Percentiles rank a stretch among this genome's conserved stretches.
phyloP scores from a whole-genome alignment of 164 flowering plant genomes.

The Vitis cinerea region DNA sequence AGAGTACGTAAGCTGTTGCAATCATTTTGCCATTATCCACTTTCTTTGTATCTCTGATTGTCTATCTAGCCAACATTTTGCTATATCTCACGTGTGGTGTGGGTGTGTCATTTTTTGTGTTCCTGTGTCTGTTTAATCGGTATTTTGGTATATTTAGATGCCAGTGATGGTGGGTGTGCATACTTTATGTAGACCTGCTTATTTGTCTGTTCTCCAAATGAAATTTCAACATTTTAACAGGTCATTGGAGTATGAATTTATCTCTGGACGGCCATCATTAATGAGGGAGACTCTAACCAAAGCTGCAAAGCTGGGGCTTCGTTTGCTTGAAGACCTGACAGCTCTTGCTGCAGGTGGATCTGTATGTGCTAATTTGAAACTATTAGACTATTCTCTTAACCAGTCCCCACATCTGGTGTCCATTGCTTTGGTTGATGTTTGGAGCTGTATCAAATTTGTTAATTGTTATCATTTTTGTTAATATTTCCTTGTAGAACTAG shows the following conservation, averaged over 20 bases:
- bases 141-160: neutral
- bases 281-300: constrained; percentile 62
- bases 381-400: constrained; percentile 8
- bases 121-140: neutral
- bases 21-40: neutral
- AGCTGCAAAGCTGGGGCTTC: constrained; percentile 81
- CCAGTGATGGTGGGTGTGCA: neutral
- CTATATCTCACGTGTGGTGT: neutral
- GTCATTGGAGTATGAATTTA: constrained; percentile 54
- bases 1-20: constrained; percentile 49
- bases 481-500: too few species aligned
- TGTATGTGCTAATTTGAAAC: constrained; percentile 70
- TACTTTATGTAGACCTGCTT: neutral
- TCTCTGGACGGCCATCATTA: constrained; percentile 44
- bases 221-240: constrained; percentile 32
- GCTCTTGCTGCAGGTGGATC: constrained; percentile 99
- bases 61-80: neutral
- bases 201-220: neutral
- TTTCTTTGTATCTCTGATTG: constrained; percentile 7
- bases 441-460: neutral
- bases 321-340: constrained; percentile 95
- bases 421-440: neutral
- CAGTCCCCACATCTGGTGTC: neutral
- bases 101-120: neutral
- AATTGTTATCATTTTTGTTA: neutral